Evolutionary conservation across 2,329 filamentous ascomycete species (phyloP).

Genomic region (Sclerotinia subarctica): DNA sequence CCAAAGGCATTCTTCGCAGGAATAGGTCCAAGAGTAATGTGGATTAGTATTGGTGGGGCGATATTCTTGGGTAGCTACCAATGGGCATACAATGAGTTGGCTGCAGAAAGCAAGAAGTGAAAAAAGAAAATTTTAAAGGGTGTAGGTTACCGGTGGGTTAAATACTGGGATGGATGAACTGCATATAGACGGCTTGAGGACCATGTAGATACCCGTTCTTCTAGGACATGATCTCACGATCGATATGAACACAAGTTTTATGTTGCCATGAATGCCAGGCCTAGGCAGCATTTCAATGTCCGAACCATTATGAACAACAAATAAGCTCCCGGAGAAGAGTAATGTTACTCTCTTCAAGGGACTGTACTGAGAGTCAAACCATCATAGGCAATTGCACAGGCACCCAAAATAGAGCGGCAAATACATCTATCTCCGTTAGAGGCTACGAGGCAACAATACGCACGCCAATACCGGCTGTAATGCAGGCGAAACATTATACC

Average conservation of each 20-base stretch:
- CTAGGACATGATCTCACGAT: constrained; percentile 9
- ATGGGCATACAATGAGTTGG: constrained; percentile 73
- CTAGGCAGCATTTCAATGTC: neutral
- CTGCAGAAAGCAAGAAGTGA: constrained; percentile 21
- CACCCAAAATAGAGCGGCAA: neutral
- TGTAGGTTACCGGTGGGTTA: neutral
- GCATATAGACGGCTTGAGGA: neutral
- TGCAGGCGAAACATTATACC: neutral
- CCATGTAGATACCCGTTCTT: constrained; percentile 1
- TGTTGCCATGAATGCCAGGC: neutral
- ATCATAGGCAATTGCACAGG: neutral
- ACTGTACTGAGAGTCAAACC: too few relatives aligned
- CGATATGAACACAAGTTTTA: constrained; percentile 3
- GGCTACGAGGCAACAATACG: too few relatives aligned
- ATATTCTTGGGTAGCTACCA: constrained; percentile 95
- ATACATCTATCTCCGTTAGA: neutral
- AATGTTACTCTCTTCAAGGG: neutral
- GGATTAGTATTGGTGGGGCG: constrained; percentile 92
- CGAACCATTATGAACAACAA: neutral
- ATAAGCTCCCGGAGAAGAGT: too few relatives aligned
- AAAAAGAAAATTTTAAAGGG: neutral
- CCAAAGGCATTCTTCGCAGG: constrained; percentile 70
- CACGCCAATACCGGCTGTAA: neutral
- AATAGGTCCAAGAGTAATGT: constrained; percentile 78
- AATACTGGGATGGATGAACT: neutral